A percentile compares a stretch with the other conserved stretches of the same genome.
These are phyloP conservation scores for Trichoderma semiorbis DNA, from an alignment of 2,329 filamentous ascomycete genomes.

Conservation along the genomic window DNA sequence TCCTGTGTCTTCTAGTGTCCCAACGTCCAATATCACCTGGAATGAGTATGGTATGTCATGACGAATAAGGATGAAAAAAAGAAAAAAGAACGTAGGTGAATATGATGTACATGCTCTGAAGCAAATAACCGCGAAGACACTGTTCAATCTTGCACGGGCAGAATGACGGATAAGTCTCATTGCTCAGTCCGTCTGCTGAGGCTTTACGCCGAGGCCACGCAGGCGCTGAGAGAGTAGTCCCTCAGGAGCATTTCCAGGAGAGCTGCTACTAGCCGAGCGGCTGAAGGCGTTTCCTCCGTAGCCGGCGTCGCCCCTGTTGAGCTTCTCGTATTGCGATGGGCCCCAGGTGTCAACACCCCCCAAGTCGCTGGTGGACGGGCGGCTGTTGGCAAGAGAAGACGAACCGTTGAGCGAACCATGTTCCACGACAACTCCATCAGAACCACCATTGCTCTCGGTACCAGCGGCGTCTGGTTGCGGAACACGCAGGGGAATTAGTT, in stretches of 20 bases:
- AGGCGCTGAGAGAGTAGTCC: constrained; percentile 68
- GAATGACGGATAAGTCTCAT: background rate
- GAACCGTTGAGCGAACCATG: constrained; percentile 29
- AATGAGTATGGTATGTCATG: background rate
- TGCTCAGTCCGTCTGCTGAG: constrained; percentile 18
- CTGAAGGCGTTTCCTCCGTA: constrained; percentile 57
- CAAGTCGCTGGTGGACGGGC: constrained; percentile 37
- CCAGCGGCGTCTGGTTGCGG: constrained; percentile 32
- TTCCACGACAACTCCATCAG: constrained; percentile 23
- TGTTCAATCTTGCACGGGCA: background rate
- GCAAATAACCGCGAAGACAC: background rate
- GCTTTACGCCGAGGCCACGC: constrained; percentile 55
- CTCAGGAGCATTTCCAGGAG: constrained; percentile 43
- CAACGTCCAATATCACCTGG: background rate
- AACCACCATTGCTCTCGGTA: constrained; percentile 32
- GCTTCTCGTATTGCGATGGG: constrained; percentile 58
- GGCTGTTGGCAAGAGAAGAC: constrained; percentile 27
- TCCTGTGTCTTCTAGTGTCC: background rate
- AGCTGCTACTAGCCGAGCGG: constrained; percentile 35
- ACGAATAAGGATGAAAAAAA: background rate
- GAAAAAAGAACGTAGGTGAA: background rate
- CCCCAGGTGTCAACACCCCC: constrained; percentile 29
- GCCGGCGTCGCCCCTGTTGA: constrained; percentile 61
- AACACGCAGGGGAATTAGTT: constrained; percentile 51
- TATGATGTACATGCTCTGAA: background rate